Base-by-base conservation (phyloP, 2,329 filamentous ascomycete genomes). In the Tricladium varicosporioides region DNA sequence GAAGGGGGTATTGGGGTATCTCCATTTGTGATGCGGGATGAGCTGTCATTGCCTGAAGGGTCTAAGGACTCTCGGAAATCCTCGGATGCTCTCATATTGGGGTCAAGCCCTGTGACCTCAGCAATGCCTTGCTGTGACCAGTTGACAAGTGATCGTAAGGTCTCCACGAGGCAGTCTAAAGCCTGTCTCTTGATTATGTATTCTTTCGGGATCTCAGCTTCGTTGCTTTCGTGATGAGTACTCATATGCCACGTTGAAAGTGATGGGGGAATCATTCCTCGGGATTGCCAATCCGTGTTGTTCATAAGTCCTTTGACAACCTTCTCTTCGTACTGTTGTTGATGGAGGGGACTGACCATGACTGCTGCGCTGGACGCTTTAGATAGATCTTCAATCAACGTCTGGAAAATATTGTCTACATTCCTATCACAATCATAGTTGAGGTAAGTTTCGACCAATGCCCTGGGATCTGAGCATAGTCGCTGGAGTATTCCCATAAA, bases 341-440 rank as follows among this genome's bases (percentile, higher is more conserved):
- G 91, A 65, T 96, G 89, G 32, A 85, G 73, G 1, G 88, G 78
- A 1, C 86, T 91, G 42, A 96, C 84, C 9, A 85, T 72, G 4
- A 96, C 86, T 1, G 92, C 87, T 9, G 86, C 81, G 53, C 89
- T 94, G 1, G 92, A 90, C 65, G 96, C 89, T 65, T 88, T 88
- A 32, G 93, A 94, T 15, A 99, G 77, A 72, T 97, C 92, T 71
- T 99, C 95, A 50, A 99, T 92, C 53, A 97, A 87, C 16, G 83
- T 88, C 73, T 99, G 94, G 72, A 96, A 99, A 73, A 97, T 94
- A 73, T 99, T 99, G 74, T 97, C 93, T 58, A 97, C 84, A 43
- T 91, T 92, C 59, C 93, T 83, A 69, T 97, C 95, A 74, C 94
- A 99, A 71, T 99, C 94, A 70, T 99, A 99, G 73, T 99, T 99